Base-by-base conservation (phyloP, 2,329 filamentous ascomycete genomes). In the Exophiala oligosperma region DNA sequence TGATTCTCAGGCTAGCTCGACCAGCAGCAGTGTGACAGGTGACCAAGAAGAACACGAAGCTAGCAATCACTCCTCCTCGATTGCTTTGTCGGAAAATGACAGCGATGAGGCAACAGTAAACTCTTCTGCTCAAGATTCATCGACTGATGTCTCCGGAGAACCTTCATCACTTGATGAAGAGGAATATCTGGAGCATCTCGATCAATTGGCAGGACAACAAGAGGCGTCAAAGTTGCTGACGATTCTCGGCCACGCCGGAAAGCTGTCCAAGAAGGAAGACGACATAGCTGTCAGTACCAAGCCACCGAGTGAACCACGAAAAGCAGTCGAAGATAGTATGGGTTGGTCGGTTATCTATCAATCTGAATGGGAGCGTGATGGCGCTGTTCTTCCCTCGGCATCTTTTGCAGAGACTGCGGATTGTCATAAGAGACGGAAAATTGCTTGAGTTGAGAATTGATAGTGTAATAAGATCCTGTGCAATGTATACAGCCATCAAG, bases 181-280 rank as follows among this genome's bases (percentile, higher is more conserved):
- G 17, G 63, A 67, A 2, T 77, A 80, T 61, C 72, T 79, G 21
- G 78, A 83, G 54, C 66, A 69, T 1, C 66, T 82, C 24, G 84
- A 86, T 65, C 70, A 70, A 40, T 65, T 76, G 61, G 69, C 70
- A 9, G 79, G 76, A 58, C 69, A 62, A 44, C 63, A 67, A 21
- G 80, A 82, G 64, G 81, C 84, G 64, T 55, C 67, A 1, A 67
- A 67, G 2, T 67, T 85, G 2, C 78, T 78, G 74, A 60, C 68
- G 1, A 56, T 78, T 1, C 70, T 85, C 2, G 72, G 71, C 29
- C 57, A 72, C 26, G 47, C 69, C 12, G 64, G 64, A 14, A 64
- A 58, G 49, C 56, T 62, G 28, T 51, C 37, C 24, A 61, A 59
- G 57, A 60, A 62, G 52, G 43, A 46, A 48, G 62, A 61, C 66